A percentile compares a stretch with the other conserved stretches of the same genome.
Evolutionary conservation across 441 rosid genomes (phyloP).

Genomic region (Pelargonium fulgidum): DNA sequence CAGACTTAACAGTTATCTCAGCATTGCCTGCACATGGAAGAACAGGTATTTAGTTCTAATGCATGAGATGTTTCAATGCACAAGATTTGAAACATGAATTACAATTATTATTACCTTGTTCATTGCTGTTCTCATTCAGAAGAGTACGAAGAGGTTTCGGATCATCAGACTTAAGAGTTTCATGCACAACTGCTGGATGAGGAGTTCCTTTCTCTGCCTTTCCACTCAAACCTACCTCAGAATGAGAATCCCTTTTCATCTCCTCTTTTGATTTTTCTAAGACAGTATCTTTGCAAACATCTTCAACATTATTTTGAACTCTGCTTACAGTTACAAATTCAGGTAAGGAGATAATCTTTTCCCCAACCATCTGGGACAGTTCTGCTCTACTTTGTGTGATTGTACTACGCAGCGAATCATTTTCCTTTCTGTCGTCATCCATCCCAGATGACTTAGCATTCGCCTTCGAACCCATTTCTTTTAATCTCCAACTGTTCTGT

Average conservation of each 20-base stretch:
- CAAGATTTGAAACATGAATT: slow-evolving; percentile 11
- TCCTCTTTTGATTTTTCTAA: slow-evolving; percentile 21
- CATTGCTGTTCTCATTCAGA: slow-evolving; percentile 21
- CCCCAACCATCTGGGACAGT: slow-evolving; percentile 18
- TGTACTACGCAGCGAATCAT: slow-evolving; percentile 10
- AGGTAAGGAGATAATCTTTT: slow-evolving; percentile 14
- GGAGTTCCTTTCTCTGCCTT: slow-evolving; percentile 21
- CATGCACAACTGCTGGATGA: slow-evolving; percentile 13
- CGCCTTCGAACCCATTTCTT: slow-evolving; percentile 28
- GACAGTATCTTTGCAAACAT: slow-evolving; percentile 13
- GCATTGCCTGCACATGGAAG: slow-evolving; percentile 38
- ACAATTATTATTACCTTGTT: slow-evolving; percentile 30
- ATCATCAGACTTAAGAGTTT: slow-evolving; percentile 23
- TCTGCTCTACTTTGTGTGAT: slow-evolving; percentile 20
- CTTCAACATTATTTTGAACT: slow-evolving; percentile 20
- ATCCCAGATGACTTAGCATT: slow-evolving; percentile 18
- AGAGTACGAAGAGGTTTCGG: slow-evolving; percentile 33
- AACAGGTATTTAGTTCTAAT: not conserved
- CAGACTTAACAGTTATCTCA: slow-evolving; percentile 24
- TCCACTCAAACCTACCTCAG: slow-evolving; percentile 21
- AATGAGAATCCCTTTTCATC: slow-evolving; percentile 18
- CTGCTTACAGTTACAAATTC: slow-evolving; percentile 11
- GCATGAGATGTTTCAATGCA: slow-evolving; percentile 4
- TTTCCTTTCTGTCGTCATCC: slow-evolving; percentile 20
- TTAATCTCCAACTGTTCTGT: slow-evolving; percentile 33